Evolutionary conservation across 2,329 filamentous ascomycete species (phyloP).

Genomic region (Dactylellina leptospora): DNA sequence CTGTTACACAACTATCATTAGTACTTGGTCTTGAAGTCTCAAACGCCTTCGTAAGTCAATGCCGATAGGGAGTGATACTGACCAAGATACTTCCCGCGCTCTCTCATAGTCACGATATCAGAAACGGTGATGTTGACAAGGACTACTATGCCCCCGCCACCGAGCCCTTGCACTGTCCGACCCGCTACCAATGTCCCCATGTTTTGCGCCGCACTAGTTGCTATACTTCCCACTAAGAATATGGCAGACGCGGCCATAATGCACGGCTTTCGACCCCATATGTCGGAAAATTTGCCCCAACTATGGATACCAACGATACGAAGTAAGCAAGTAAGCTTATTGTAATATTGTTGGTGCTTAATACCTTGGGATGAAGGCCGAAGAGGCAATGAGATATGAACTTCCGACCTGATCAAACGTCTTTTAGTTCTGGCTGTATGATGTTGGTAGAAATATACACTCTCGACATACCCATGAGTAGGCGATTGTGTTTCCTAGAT

Average conservation of each 20-base stretch:
- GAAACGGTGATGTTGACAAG: constrained; percentile 69
- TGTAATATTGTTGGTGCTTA: neutral
- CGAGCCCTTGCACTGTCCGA: constrained; percentile 68
- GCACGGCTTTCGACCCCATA: constrained; percentile 72
- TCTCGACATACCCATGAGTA: constrained; percentile 43
- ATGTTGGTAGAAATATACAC: too few relatives aligned
- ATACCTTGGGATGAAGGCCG: constrained; percentile 51
- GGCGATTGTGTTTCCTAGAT: constrained; percentile 34
- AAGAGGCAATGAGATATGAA: constrained; percentile 48
- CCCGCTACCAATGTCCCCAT: constrained; percentile 68
- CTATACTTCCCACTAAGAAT: constrained; percentile 69
- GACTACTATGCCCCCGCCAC: constrained; percentile 69
- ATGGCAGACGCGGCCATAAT: constrained; percentile 69
- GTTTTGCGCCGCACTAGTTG: constrained; percentile 65
- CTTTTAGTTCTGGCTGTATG: too few relatives aligned
- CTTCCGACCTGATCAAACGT: constrained; percentile 49
- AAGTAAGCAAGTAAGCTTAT: neutral
- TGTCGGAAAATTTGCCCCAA: constrained; percentile 63
- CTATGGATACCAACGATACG: neutral
- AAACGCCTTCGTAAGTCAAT: too few relatives aligned
- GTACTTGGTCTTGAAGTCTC: neutral
- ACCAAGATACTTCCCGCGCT: constrained; percentile 58
- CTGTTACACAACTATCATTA: constrained; percentile 22
- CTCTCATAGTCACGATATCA: constrained; percentile 60
- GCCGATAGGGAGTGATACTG: too few relatives aligned